Evolutionary conservation across 352 stramenopile species (phyloP).

Genomic region (Phytophthora lateralis): DNA sequence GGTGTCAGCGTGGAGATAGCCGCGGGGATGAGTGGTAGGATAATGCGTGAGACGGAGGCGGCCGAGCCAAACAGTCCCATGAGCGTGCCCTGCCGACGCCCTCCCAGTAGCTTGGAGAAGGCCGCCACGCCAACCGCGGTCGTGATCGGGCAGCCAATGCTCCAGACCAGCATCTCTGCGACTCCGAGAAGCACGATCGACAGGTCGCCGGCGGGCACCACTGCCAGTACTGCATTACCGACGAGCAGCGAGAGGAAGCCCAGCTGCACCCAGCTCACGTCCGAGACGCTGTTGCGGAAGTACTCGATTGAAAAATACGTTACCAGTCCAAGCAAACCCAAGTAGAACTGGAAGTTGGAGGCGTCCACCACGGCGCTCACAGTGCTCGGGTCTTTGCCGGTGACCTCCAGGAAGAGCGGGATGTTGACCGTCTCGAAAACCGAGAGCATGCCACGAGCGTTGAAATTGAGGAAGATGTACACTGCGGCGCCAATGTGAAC

Average conservation of each 20-base stretch:
- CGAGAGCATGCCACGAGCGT: constrained; percentile 69
- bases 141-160: constrained; percentile 72
- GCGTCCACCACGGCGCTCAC: constrained; percentile 52
- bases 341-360: constrained; percentile 82
- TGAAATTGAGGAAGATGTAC: constrained; percentile 81
- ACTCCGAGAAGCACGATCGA: constrained; percentile 48
- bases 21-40: constrained; percentile 66
- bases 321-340: constrained; percentile 65
- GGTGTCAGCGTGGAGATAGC: constrained; percentile 62
- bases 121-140: constrained; percentile 69
- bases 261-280: constrained; percentile 64
- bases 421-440: constrained; percentile 85
- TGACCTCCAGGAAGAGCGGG: constrained; percentile 69
- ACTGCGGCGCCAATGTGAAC: constrained; percentile 62
- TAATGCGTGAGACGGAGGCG: constrained; percentile 72
- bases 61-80: constrained; percentile 77
- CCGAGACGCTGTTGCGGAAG: constrained; percentile 62
- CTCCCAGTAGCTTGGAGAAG: constrained; percentile 73
- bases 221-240: constrained; percentile 62
- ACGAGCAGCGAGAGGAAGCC: constrained; percentile 62
- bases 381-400: constrained; percentile 53
- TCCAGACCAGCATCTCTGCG: constrained; percentile 71
- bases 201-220: constrained; percentile 35
- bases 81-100: constrained; percentile 65
- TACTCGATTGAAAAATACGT: constrained; percentile 78